These are phyloP conservation scores for Arthrinium puccinioides DNA, from an alignment of 2,329 filamentous ascomycete genomes.

Conservation along the genomic window DNA sequence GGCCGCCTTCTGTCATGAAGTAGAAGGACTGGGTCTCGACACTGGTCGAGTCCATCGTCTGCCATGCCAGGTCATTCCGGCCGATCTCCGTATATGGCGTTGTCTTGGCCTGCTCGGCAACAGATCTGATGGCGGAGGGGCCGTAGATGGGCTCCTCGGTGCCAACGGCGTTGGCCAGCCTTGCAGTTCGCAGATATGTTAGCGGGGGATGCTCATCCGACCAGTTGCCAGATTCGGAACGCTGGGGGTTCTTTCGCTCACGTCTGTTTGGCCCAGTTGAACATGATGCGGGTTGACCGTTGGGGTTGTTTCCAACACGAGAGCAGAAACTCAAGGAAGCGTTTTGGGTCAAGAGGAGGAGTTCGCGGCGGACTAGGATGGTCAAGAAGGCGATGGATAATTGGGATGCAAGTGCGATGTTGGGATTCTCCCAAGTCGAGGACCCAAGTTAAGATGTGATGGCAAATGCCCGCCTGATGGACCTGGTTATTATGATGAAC, in stretches of 20 bases:
- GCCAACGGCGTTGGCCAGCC: constrained; percentile 75
- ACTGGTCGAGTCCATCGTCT: constrained; percentile 70
- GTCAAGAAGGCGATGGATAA: too few relatives aligned
- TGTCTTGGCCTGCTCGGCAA: constrained; percentile 71
- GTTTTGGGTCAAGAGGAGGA: too few relatives aligned
- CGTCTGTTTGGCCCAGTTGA: constrained; percentile 94
- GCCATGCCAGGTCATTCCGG: constrained; percentile 78
- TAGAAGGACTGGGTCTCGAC: constrained; percentile 98
- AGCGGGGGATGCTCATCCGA: constrained; percentile 7
- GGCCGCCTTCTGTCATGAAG: constrained; percentile 70
- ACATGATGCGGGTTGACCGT: constrained; percentile 53
- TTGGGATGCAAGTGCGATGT: too few relatives aligned
- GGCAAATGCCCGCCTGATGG: too few relatives aligned
- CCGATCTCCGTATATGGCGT: constrained; percentile 74
- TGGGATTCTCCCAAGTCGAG: too few relatives aligned
- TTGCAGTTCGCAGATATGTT: constrained; percentile 24
- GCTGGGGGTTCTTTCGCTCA: constrained; percentile 40
- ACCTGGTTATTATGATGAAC: too few relatives aligned
- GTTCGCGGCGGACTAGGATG: too few relatives aligned
- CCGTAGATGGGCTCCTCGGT: constrained; percentile 97
- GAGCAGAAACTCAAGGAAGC: too few relatives aligned
- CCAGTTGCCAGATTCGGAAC: too few relatives aligned
- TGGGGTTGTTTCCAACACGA: too few relatives aligned
- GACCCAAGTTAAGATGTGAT: too few relatives aligned
- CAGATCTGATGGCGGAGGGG: constrained; percentile 75